Evolutionary conservation across 1,284 basidiomycete species (phyloP), one percentile per base, ranked within the genome.

Genomic region (Schizophyllum amplum): DNA sequence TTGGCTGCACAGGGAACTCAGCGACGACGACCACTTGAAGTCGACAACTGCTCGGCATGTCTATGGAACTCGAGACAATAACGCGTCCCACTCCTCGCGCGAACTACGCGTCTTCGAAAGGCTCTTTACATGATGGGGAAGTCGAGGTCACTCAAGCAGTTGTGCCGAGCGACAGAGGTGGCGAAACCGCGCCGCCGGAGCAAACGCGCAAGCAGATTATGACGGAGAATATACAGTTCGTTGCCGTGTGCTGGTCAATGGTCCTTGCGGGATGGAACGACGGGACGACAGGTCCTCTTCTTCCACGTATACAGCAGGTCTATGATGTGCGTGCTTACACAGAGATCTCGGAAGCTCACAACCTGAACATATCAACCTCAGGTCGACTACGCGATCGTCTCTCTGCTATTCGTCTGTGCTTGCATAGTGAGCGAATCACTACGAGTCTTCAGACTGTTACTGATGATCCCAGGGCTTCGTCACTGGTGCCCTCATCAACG

Each of bases 381-480:
- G 75, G 66, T 76, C 33, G 68, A 67, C 11, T 75, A 71, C 56
- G 65, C 69, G 22, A 57, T 75, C 57, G 77, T 84, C 17, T 80
- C 81, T 0, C 64, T 82, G 24, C 73, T 83, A 25, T 85, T 83
- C 68, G 69, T 84, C 27, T 68, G 70, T 55, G 78, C 75, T 55
- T 77, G 75, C 56, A 57, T 78, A 23, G 23, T 25, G 13, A 25
- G 33, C 33, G 17, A 42, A 42, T 3, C 17, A 17, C 3, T 17
- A 42, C n/a, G 33, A 9, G 2, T 2, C 33, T 2, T 9, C 13
- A 17, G 33, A 3, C 33, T 5, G 17, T 42, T 9, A 3, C 33
- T 9, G 3, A 9, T 13, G 2, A 9, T 42, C 3, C 7, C 33
- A 42, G 33, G 76, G 77, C 1, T 80, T 76, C 64, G 61, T 81